Conservation (phyloP, 495 filamentous ascomycete species). For the Ramalina intermedia region DNA sequence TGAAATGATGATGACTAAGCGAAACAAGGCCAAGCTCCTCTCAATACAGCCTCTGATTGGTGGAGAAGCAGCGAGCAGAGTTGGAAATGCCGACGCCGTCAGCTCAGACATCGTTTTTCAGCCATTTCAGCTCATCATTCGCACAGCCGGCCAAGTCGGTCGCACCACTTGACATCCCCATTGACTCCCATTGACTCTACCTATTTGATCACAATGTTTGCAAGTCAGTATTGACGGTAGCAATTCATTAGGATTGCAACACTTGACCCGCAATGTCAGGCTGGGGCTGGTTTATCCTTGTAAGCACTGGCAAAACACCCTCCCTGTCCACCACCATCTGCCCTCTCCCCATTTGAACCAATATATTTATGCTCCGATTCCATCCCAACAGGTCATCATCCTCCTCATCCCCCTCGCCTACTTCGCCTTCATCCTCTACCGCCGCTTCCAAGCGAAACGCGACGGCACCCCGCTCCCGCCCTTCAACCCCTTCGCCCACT, state of each 20-base stretch:
- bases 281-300: constrained; percentile 15
- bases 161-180: background rate
- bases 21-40: background rate
- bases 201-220: background rate
- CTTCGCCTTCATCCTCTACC: constrained; percentile 38
- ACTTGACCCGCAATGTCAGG: constrained; percentile 10
- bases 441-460: constrained; percentile 44
- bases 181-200: background rate
- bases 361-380: constrained; percentile 26
- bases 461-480: constrained; percentile 52
- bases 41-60: background rate
- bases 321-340: constrained; percentile 15
- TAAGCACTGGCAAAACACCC: background rate
- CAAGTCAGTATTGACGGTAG: background rate
- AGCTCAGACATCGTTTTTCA: background rate
- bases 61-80: background rate
- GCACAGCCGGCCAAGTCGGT: background rate
- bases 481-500: constrained; percentile 40
- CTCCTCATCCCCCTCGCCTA: constrained; percentile 30
- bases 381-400: constrained; percentile 29
- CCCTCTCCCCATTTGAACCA: constrained; percentile 31
- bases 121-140: background rate
- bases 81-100: background rate
- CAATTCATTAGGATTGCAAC: no score
- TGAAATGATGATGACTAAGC: background rate